Conservation (phyloP, 2,329 filamentous ascomycete species). For the Ophiocordyceps camponoti-saundersi region DNA sequence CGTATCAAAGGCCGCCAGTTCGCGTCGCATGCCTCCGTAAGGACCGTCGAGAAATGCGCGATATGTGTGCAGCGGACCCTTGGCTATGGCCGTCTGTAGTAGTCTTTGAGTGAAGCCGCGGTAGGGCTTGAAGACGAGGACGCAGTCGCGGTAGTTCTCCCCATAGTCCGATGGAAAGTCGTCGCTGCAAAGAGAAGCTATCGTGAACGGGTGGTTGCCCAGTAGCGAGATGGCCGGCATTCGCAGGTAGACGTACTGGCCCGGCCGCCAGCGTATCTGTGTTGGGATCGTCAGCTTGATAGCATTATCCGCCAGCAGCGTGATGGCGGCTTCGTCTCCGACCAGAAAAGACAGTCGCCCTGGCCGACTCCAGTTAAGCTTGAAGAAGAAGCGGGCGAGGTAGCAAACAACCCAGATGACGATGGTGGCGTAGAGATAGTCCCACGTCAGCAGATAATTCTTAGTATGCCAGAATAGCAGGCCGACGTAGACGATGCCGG, state of each 20-base stretch:
- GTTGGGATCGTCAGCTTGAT: slow-evolving; percentile 92
- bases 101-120: slow-evolving; percentile 78
- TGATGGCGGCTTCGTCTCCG: slow-evolving; percentile 81
- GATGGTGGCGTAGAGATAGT: slow-evolving; percentile 68
- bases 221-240: slow-evolving; percentile 86
- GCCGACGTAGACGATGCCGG: slow-evolving; percentile 63
- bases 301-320: slow-evolving; percentile 80
- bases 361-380: slow-evolving; percentile 78
- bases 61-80: slow-evolving; percentile 83
- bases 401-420: slow-evolving; percentile 68
- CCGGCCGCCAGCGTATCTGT: slow-evolving; percentile 80
- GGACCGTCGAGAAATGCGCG: slow-evolving; percentile 85
- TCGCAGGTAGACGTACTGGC: slow-evolving; percentile 85
- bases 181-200: slow-evolving; percentile 79
- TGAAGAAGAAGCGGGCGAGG: slow-evolving; percentile 58
- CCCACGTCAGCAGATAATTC: slow-evolving; percentile 81
- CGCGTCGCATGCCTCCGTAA: slow-evolving; percentile 84
- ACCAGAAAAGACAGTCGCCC: slow-evolving; percentile 67
- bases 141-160: slow-evolving; percentile 73
- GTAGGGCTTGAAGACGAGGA: slow-evolving; percentile 81
- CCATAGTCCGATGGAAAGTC: slow-evolving; percentile 89
- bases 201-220: slow-evolving; percentile 91
- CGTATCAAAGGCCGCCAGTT: slow-evolving; percentile 82
- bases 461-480: slow-evolving; percentile 93
- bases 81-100: slow-evolving; percentile 64